Percentiles rank a stretch among this genome's conserved stretches.
Conservation (phyloP, 257 asterid species). For the Linderniella brevidens region DNA sequence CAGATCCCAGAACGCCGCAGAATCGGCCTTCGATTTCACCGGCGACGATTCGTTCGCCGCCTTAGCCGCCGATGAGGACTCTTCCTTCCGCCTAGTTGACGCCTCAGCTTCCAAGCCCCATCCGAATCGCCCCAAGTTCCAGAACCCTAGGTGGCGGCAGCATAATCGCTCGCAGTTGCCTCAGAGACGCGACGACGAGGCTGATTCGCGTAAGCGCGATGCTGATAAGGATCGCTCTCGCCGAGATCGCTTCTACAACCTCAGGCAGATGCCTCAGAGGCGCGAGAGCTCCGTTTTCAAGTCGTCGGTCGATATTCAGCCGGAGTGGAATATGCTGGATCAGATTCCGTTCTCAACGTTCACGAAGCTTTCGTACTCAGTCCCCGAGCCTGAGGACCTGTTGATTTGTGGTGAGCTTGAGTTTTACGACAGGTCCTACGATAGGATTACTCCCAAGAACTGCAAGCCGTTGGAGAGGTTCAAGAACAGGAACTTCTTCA, state of each 20-base stretch:
- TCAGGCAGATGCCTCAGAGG: constrained; percentile 51
- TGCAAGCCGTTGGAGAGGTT: constrained; percentile 62
- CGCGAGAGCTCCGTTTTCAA: constrained; percentile 75
- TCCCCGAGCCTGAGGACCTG: constrained; percentile 78
- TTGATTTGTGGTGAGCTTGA: constrained; percentile 77
- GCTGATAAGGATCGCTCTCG: constrained; percentile 87
- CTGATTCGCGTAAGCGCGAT: constrained; percentile 73
- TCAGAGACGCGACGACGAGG: constrained; percentile 91
- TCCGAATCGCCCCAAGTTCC: constrained; percentile 64
- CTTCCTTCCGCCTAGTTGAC: constrained; percentile 84
- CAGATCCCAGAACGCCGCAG: constrained; percentile 37
- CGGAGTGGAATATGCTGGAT: constrained; percentile 98
- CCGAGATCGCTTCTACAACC: constrained; percentile 49
- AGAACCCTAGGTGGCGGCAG: constrained; percentile 64
- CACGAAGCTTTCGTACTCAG: constrained; percentile 64
- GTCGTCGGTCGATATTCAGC: constrained; percentile 91
- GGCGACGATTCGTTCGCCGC: constrained; percentile 88
- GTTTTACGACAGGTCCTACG: constrained; percentile 73
- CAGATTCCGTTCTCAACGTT: constrained; percentile 95
- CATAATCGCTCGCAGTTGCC: constrained; percentile 69
- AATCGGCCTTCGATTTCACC: constrained; percentile 88
- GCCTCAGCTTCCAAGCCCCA: constrained; percentile 53
- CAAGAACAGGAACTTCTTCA: constrained; percentile 82
- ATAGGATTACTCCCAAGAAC: constrained; percentile 73
- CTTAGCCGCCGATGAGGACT: constrained; percentile 66